Percentiles rank a stretch among this genome's conserved stretches.
Conservation (phyloP, 176 grass and related monocot species). For the maize (Zea mays) region Zm-B73-REFERENCE-NAM-5.0 NC_050098.1:187723501-187724000, state of each 20-base stretch:
- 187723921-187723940: background rate
- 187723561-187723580: too few species aligned
- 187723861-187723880: background rate
- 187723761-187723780: background rate
- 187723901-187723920: background rate
- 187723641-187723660: background rate
- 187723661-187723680: background rate
- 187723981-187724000: too few species aligned
- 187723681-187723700: background rate
- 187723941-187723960: background rate
- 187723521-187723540: background rate
- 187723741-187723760: background rate
- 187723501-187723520: background rate
- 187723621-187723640: background rate
- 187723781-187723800: background rate
- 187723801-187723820: background rate
- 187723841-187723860: background rate
- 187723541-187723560: background rate
- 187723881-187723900: too few species aligned
- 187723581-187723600: too few species aligned
- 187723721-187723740: background rate
- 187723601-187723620: too few species aligned
- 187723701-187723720: background rate
- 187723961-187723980: too few species aligned
- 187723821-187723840: background rate